A percentile compares a stretch with the other conserved stretches of the same genome.
Conservation (phyloP, 2,329 filamentous ascomycete species). For the Sclerotiophoma versabilis region DNA sequence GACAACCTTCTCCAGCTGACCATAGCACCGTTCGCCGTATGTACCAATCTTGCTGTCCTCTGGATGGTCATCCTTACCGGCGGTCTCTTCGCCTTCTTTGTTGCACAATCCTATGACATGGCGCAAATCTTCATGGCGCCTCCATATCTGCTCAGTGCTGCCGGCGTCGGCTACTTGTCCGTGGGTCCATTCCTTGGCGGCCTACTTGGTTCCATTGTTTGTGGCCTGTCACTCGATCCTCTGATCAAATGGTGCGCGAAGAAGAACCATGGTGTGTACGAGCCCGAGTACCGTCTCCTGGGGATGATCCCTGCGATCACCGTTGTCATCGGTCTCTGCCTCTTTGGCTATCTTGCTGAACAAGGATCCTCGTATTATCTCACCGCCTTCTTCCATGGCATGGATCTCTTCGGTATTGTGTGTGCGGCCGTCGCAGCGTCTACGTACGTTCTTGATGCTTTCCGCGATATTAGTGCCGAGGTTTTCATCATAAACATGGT, state of each 20-base stretch:
- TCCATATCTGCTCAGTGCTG: conserved; percentile 54
- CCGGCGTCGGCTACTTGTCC: conserved; percentile 55
- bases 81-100: conserved; percentile 53
- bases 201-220: conserved; percentile 11
- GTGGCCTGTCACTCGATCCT: conserved; percentile 39
- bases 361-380: conserved; percentile 32
- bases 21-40: conserved; percentile 57
- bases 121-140: conserved; percentile 58
- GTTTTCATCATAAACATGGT: conserved; percentile 55
- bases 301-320: conserved; percentile 41
- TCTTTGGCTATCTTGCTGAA: conserved; percentile 48
- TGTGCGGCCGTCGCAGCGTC: conserved; percentile 42
- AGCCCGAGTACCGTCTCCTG: conserved; percentile 61
- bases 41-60: conserved; percentile 60
- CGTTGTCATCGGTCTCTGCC: conserved; percentile 49
- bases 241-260: conserved; percentile 54
- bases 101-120: conserved; percentile 53
- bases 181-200: conserved; percentile 52
- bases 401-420: conserved; percentile 45
- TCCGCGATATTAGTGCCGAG: conserved; percentile 51
- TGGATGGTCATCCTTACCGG: conserved; percentile 59
- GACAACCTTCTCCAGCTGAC: conserved; percentile 50
- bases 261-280: conserved; percentile 61
- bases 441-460: conserved; percentile 51
- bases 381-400: conserved; percentile 45